phyloP scores from a whole-genome alignment of 148 eudicot species.

The Chenopodium quinoa region DNA sequence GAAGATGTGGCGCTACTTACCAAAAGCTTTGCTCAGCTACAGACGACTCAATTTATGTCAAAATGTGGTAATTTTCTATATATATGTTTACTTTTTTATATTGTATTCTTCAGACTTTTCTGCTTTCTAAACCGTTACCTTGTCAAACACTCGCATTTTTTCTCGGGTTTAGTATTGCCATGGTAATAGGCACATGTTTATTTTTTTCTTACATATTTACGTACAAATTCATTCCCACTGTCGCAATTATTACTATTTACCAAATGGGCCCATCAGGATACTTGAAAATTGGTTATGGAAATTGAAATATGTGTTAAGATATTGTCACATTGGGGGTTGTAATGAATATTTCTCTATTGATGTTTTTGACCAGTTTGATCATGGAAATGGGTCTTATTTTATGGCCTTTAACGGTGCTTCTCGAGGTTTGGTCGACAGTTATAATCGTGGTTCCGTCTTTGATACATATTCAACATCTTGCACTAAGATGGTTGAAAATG shows the following conservation, averaged over 20 bases:
- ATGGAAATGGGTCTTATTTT: conserved; percentile 25
- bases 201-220: neutral
- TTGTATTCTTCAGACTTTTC: neutral
- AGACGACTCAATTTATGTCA: conserved; percentile 17
- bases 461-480: conserved; percentile 47
- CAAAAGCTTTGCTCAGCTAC: conserved; percentile 14
- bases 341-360: neutral
- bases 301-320: neutral
- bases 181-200: neutral
- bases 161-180: no score
- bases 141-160: no score
- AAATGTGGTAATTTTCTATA: conserved; percentile 20
- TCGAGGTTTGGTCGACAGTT: conserved; percentile 22
- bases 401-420: conserved; percentile 16
- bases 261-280: neutral
- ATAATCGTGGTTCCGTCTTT: neutral
- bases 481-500: conserved; percentile 45
- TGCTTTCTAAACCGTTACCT: neutral
- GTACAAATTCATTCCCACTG: neutral
- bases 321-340: neutral
- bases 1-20: conserved; percentile 37
- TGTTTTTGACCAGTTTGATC: conserved; percentile 34
- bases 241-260: neutral
- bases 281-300: neutral
- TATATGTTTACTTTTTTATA: neutral